These are phyloP conservation scores for Fibroporia radiculosa DNA, from an alignment of 768 basidiomycete genomes.

Conservation along the genomic window DNA sequence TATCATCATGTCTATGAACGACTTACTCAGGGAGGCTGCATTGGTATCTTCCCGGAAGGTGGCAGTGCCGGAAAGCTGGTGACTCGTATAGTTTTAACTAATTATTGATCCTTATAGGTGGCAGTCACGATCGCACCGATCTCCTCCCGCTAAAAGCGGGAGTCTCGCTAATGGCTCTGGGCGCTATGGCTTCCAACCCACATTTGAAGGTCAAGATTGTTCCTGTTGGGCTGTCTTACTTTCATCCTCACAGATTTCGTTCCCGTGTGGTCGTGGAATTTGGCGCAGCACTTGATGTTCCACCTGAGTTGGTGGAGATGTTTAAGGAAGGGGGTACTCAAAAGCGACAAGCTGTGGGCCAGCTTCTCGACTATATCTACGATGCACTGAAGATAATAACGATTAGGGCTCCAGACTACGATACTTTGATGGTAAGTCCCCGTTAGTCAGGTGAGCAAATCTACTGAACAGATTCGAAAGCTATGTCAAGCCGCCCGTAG, in stretches of 20 bases:
- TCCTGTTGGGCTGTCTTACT: conserved; percentile 41
- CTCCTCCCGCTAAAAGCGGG: conserved; percentile 97
- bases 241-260: conserved; percentile 64
- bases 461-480: conserved; percentile 32
- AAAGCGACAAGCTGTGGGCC: conserved; percentile 86
- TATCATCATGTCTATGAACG: conserved; percentile 91
- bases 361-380: conserved; percentile 86
- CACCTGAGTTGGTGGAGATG: conserved; percentile 75
- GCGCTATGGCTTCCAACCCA: conserved; percentile 92
- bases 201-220: conserved; percentile 83
- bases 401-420: conserved; percentile 91
- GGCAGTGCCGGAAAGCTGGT: neutral
- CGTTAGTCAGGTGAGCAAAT: neutral
- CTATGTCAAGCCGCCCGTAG: conserved; percentile 92
- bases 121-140: conserved; percentile 96
- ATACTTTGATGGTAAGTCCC: conserved; percentile 83
- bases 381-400: conserved; percentile 95
- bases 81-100: neutral
- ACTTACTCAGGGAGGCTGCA: conserved; percentile 78
- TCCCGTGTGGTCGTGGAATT: conserved; percentile 98
- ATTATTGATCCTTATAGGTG: too few relatives aligned
- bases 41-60: conserved; percentile 99
- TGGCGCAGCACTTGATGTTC: conserved; percentile 84
- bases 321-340: conserved; percentile 83
- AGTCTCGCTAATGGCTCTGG: conserved; percentile 95